Percentiles rank a stretch among this genome's conserved stretches.
Evolutionary conservation across 106 monocot species (phyloP).

Genomic region (Acorus gramineus): DNA sequence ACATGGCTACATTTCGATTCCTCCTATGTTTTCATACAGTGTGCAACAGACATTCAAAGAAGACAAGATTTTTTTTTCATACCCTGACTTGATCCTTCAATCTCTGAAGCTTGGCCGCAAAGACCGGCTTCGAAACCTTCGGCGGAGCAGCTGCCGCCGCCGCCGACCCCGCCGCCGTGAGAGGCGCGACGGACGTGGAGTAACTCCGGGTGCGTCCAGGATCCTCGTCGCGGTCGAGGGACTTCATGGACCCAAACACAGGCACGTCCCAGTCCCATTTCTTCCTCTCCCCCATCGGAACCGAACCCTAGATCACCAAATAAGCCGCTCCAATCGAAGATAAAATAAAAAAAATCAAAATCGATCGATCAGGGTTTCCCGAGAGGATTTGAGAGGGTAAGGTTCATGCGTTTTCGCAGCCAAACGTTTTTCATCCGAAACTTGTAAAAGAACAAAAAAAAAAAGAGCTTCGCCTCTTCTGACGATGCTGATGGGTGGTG

Average conservation of each 20-base stretch:
- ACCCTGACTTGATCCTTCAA: conserved; percentile 79
- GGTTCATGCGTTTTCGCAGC: too few relatives aligned
- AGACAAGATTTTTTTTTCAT: not conserved
- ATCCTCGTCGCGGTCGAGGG: conserved; percentile 26
- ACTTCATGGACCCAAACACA: conserved; percentile 60
- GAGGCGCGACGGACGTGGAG: conserved; percentile 37
- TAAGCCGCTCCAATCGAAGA: too few relatives aligned
- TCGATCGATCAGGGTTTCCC: too few relatives aligned
- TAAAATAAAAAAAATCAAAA: too few relatives aligned
- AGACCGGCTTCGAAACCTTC: conserved; percentile 17
- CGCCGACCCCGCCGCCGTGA: not conserved
- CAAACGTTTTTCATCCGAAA: too few relatives aligned
- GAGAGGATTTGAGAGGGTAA: too few relatives aligned
- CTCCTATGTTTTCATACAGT: too few relatives aligned
- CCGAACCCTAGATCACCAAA: conserved; percentile 18
- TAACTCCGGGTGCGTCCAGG: conserved; percentile 20
- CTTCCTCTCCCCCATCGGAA: conserved; percentile 49
- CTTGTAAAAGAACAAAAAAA: too few relatives aligned
- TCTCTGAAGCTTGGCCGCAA: conserved; percentile 39
- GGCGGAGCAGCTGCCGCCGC: not conserved
- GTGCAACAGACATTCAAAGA: too few relatives aligned
- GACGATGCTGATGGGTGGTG: too few relatives aligned
- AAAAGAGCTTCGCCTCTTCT: too few relatives aligned
- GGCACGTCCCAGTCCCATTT: conserved; percentile 93
- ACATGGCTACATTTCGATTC: too few relatives aligned